Conservation (phyloP, 441 rosid species). For the Adansonia gregorii region DNA sequence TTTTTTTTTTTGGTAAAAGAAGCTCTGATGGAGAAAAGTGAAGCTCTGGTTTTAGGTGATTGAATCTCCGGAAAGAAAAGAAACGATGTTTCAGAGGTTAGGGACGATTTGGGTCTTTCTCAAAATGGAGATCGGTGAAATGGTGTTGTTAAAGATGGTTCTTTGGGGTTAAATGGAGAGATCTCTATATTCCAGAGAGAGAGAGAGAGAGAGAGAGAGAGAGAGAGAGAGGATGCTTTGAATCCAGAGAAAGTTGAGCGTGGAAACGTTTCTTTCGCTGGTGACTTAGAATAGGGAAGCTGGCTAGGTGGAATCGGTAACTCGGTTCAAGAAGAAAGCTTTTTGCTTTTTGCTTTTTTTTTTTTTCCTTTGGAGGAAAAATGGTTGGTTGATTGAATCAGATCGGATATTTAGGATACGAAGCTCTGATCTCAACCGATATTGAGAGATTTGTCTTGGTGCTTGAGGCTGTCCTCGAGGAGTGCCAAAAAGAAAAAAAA, state of each 20-base stretch:
- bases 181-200: too few relatives aligned
- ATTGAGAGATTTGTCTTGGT: slow-evolving; percentile 47
- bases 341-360: too few relatives aligned
- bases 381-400: slow-evolving; percentile 38
- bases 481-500: slow-evolving; percentile 32
- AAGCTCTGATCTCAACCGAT: slow-evolving; percentile 65
- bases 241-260: not conserved
- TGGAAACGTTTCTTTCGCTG: not conserved
- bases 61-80: not conserved
- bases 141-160: not conserved
- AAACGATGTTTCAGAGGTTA: not conserved
- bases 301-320: too few relatives aligned
- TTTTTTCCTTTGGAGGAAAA: not conserved
- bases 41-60: not conserved
- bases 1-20: too few relatives aligned
- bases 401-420: slow-evolving; percentile 52
- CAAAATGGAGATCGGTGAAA: not conserved
- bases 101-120: not conserved
- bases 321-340: too few relatives aligned
- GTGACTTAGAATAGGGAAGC: too few relatives aligned
- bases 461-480: slow-evolving; percentile 58
- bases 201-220: too few relatives aligned
- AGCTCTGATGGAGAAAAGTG: not conserved
- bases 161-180: not conserved
- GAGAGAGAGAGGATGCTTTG: too few relatives aligned